Conservation (phyloP, 495 filamentous ascomycete genomes). For the Jackrogersella multiformis region DNA sequence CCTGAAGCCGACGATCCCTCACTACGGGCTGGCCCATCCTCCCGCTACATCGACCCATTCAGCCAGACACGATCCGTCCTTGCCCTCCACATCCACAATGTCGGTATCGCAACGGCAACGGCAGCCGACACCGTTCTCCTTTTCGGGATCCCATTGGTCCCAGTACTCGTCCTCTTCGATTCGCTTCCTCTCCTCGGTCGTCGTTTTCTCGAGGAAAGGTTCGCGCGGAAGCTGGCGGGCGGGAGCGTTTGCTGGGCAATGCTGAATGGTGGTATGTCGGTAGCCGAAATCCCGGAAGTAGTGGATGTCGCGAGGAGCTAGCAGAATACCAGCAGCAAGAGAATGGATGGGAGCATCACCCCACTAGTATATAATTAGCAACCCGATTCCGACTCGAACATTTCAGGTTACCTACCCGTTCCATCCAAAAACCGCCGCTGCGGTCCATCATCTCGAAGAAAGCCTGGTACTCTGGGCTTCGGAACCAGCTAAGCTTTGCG, state of each 20-base stretch:
- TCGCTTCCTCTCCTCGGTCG: constrained; percentile 83
- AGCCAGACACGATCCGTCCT: constrained; percentile 90
- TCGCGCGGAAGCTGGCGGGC: constrained; percentile 83
- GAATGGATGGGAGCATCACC: constrained; percentile 99
- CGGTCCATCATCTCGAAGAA: constrained; percentile 99
- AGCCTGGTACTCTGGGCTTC: constrained; percentile 94
- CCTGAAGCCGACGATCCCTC: constrained; percentile 1
- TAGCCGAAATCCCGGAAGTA: constrained; percentile 99
- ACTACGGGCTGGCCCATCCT: constrained; percentile 77
- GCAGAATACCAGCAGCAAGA: constrained; percentile 88
- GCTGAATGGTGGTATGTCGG: constrained; percentile 97
- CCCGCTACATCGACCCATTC: constrained; percentile 99
- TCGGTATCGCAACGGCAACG: constrained; percentile 98
- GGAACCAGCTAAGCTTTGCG: constrained; percentile 91
- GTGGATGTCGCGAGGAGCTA: constrained; percentile 86
- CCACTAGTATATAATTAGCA: constrained; percentile 69
- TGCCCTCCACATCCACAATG: constrained; percentile 96
- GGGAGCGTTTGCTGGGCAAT: constrained; percentile 96
- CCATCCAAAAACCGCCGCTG: constrained; percentile 98
- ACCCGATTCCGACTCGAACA: background rate
- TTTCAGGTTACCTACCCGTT: constrained; percentile 72
- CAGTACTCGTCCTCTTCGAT: constrained; percentile 97
- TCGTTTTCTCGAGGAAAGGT: constrained; percentile 86
- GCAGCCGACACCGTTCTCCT: constrained; percentile 97
- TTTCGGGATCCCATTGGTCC: constrained; percentile 83